Percentiles rank a stretch among this genome's conserved stretches.
Conservation (phyloP, 2,329 filamentous ascomycete species). For the Exophiala bonariae region DNA sequence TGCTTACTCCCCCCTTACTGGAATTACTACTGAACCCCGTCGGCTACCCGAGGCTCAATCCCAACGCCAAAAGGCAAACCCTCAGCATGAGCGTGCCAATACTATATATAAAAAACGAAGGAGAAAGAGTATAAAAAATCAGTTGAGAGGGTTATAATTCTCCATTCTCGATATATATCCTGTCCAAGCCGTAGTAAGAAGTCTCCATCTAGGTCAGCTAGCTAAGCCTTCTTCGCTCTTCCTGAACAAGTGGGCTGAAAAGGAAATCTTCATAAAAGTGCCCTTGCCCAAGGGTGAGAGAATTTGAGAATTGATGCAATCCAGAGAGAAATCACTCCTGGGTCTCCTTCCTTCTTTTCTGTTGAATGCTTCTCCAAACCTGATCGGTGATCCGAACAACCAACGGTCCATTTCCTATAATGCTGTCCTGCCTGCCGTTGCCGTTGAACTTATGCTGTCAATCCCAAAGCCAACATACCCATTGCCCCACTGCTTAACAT, state of each 20-base stretch:
- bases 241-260: slow-evolving; percentile 10
- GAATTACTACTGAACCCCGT: too few relatives aligned
- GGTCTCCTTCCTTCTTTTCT: not conserved
- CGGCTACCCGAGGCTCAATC: too few relatives aligned
- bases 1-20: too few relatives aligned
- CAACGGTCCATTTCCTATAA: slow-evolving; percentile 17
- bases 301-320: slow-evolving; percentile 12
- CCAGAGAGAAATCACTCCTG: slow-evolving; percentile 4
- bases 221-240: slow-evolving; percentile 3
- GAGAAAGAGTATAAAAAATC: too few relatives aligned
- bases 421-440: slow-evolving; percentile 13
- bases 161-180: slow-evolving; percentile 19
- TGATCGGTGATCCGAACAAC: not conserved
- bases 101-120: too few relatives aligned
- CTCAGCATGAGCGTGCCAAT: too few relatives aligned
- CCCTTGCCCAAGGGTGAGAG: slow-evolving; percentile 10
- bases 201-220: slow-evolving; percentile 24
- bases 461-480: slow-evolving; percentile 3
- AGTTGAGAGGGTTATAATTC: slow-evolving; percentile 29
- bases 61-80: too few relatives aligned
- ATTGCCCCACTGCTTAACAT: slow-evolving; percentile 3
- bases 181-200: slow-evolving; percentile 8
- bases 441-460: slow-evolving; percentile 4
- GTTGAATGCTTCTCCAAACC: slow-evolving; percentile 7
- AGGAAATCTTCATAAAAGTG: slow-evolving; percentile 1